Evolutionary conservation across 371 early-diverging fungal genomes (phyloP), one percentile per base, ranked within the genome.

Genomic region (Mortierella sp.): DNA sequence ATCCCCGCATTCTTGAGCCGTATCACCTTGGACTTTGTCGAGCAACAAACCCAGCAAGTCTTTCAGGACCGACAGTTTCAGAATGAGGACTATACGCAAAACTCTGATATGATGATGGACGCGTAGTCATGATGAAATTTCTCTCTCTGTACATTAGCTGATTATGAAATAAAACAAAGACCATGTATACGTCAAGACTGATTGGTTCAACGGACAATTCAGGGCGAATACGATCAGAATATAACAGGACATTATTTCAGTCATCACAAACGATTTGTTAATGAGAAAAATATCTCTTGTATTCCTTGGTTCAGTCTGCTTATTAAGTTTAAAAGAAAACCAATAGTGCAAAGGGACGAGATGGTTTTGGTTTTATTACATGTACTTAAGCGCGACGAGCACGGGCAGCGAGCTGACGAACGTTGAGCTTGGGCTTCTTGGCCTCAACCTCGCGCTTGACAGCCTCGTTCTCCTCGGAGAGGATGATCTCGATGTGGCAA

Each of bases 401-500:
- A 64, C 87, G 86, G 76, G 87, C 87, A 72, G 89, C 91, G 62
- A 89, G 81, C 84, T 88, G 89, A 72, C 89, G 89, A 80, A 84
- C 87, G 77, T 89, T 88, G 57, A 89, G 87, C 77, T 86, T 84
- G 78, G 84, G 74, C 85, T 89, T 88, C 87, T 90, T 89, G 62
- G 87, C 90, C 78, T 87, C 83, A 83, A 91, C 91, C 79, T 89
- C 90, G 73, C 88, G 90, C 85, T 91, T 90, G 79, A 94, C 94
- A 58, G 88, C 92, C 88, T 93, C 91, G 78, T 90, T 92, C 86
- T 92, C 94, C 91, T 97, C 97, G 62, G 93, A 88, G 78, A 95
- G 90, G 78, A 95, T 93, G 72, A 99, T 87, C 91, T 99, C 97
- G 80, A 99, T 93, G 92, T 99, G 99, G 93, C 96, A 98, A 54